Conservation (phyloP, 2,329 filamentous ascomycete genomes). For the Coleophoma eucalyptorum region DNA sequence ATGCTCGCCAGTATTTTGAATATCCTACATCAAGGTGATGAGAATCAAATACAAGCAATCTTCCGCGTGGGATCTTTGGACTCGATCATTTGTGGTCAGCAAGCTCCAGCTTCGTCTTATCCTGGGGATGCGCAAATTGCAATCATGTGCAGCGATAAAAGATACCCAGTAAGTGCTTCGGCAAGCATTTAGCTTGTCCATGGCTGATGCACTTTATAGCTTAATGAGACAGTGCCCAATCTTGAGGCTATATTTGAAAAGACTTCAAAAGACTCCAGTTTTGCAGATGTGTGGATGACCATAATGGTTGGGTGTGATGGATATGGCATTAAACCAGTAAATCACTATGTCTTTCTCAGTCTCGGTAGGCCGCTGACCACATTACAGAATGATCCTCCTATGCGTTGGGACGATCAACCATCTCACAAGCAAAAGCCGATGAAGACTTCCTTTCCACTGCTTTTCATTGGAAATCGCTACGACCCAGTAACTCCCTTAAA, state of each 20-base stretch:
- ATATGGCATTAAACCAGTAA: conserved; percentile 16
- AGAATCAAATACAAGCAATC: conserved; percentile 27
- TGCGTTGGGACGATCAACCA: conserved; percentile 24
- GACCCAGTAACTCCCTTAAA: conserved; percentile 33
- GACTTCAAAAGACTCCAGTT: conserved; percentile 15
- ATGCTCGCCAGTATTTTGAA: conserved; percentile 18
- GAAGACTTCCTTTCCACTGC: conserved; percentile 32
- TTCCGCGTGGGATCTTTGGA: conserved; percentile 1
- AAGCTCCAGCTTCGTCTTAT: conserved; percentile 8
- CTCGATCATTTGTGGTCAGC: conserved; percentile 6
- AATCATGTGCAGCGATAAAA: conserved; percentile 26
- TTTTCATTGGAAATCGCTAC: conserved; percentile 34
- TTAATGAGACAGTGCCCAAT: conserved; percentile 21
- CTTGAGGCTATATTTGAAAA: conserved; percentile 17
- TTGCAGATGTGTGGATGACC: conserved; percentile 18
- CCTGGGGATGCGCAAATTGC: conserved; percentile 15
- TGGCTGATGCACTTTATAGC: conserved; percentile 7
- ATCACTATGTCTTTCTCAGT: not conserved
- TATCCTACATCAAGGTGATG: conserved; percentile 31
- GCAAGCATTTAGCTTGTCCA: not conserved
- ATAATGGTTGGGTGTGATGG: conserved; percentile 20
- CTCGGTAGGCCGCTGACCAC: not conserved
- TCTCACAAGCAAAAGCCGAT: conserved; percentile 19
- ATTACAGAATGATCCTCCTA: conserved; percentile 14
- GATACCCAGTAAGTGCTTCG: conserved; percentile 16